A percentile compares a stretch with the other conserved stretches of the same genome.
phyloP scores from a whole-genome alignment of 352 stramenopile genomes.

The Elongisporangium anandrum region DNA sequence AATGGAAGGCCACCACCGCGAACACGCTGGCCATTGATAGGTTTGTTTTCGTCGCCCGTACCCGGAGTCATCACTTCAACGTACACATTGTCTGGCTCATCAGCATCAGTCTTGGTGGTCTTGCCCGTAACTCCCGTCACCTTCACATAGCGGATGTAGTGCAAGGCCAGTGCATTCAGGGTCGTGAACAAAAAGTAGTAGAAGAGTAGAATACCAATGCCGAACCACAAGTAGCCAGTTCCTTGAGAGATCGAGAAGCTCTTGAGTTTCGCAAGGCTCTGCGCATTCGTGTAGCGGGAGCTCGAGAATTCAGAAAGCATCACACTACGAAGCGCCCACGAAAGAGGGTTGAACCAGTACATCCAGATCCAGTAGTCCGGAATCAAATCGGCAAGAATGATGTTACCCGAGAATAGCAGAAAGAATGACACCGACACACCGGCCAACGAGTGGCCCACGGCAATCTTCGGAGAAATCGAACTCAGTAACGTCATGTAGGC shows the following conservation, averaged over 20 bases:
- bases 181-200: slow-evolving; percentile 61
- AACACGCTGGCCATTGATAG: slow-evolving; percentile 1
- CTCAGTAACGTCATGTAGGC: slow-evolving; percentile 64
- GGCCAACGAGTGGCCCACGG: slow-evolving; percentile 37
- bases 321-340: slow-evolving; percentile 46
- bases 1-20: slow-evolving; percentile 30
- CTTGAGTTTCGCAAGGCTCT: slow-evolving; percentile 18
- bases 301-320: slow-evolving; percentile 64
- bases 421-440: slow-evolving; percentile 57
- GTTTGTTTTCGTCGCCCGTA: slow-evolving; percentile 1
- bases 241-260: slow-evolving; percentile 40
- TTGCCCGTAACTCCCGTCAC: slow-evolving; percentile 35
- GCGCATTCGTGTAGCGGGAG: slow-evolving; percentile 21
- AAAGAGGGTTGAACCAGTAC: slow-evolving; percentile 68
- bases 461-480: slow-evolving; percentile 49
- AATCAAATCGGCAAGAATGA: slow-evolving; percentile 61
- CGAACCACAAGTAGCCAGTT: slow-evolving; percentile 44
- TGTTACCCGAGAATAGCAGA: slow-evolving; percentile 69
- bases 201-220: slow-evolving; percentile 28
- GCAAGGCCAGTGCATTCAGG: slow-evolving; percentile 34
- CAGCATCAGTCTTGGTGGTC: slow-evolving; percentile 21
- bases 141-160: slow-evolving; percentile 53
- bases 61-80: slow-evolving; percentile 30
- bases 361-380: slow-evolving; percentile 76
- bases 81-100: slow-evolving; percentile 24